Evolutionary conservation across 2,329 filamentous ascomycete genomes (phyloP), one percentile per base, ranked within the genome.

Genomic region (Knufia petricola): DNA sequence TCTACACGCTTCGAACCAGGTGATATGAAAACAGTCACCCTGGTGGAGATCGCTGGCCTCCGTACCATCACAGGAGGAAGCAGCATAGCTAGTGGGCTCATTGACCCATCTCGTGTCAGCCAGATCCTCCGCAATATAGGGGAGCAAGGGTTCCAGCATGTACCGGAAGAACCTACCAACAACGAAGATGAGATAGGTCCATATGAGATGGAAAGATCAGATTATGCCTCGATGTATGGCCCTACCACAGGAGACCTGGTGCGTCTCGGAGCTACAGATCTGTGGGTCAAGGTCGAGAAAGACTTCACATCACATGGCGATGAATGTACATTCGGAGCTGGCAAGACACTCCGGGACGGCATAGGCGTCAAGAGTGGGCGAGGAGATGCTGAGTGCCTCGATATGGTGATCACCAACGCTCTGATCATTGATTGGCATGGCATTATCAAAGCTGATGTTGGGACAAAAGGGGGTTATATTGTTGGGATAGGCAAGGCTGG

Each of bases 401-500:
- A 96, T 63, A 77, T 90, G 40, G 86, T 95, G 20, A 79, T 96
- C 51, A 87, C 82, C 1, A 96, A 95, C 60, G 90, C 89, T 3
- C 69, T 96, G 55, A 83, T 96, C 31, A 76, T 96, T 15, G 90
- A 96, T 69, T 94, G 84, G 77, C 84, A 78, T 1, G 90, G 90
- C 41, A 95, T 96, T 61, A 94, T 87, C 74, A 96, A 96, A 70
- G 90, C 89, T 4, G 90, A 96, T 64, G 94, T 96, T 62, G 90
- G 90, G 23, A 82, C 96, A 64, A 95, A 94, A 66, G 68, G 88
- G 57, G 89, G 90, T 1, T 64, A 84, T 32, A 95, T 96, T 60
- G 82, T 83, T 23, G 90, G 81, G 0, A 90, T 96, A 58, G 90
- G 90, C 51, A 95, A 96, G 68, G 87, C 90, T 13, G 90, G 90